Base-by-base conservation (phyloP, 2,329 filamentous ascomycete species). In the Colletotrichum limetticola region DNA sequence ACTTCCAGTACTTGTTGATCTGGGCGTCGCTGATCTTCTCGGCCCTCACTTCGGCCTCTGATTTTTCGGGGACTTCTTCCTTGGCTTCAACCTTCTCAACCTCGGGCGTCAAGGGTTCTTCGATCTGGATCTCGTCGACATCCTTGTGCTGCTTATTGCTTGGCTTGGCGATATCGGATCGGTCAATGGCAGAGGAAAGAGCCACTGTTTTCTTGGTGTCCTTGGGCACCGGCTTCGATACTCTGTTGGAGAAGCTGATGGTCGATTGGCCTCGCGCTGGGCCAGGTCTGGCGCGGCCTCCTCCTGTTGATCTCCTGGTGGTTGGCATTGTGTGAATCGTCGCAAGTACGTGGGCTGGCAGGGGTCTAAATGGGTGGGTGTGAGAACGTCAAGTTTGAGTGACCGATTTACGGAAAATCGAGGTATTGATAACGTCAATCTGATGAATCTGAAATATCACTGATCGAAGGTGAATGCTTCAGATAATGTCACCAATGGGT, bases 1-100 rank as follows among this genome's bases (percentile, higher is more conserved):
- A 82, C 76, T 86, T 86, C 95, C 95, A 98, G 81, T 98, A 98
- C 78, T 86, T 87, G 77, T 89, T 89, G 75, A 98, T 91, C 77
- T 94, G 91, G 60, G 88, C 84, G 69, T 93, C 88, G 8, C 89
- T 89, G 55, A 97, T 83, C 76, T 90, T 88, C 75, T 90, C 86
- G 1, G 95, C 95, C 72, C 83, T 84, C 28, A 86, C 76, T 77
- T 93, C 88, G 6, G 81, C 83, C 72, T 86, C 87, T 7, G 85
- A 85, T 79, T 87, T 89, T 76, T 86, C 78, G 2, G 77, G 77
- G 30, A 73, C 78, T 49, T 80, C 79, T 11, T 82, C 78, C 4
- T 81, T 77, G 0, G 74, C 74, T 65, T 80, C 78, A 42, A 69
- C 71, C 5, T 75, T 73, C 19, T 78, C 76, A 19, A 76, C 72